Conservation (phyloP, 345 rosid species). For the Populus tremula region DNA sequence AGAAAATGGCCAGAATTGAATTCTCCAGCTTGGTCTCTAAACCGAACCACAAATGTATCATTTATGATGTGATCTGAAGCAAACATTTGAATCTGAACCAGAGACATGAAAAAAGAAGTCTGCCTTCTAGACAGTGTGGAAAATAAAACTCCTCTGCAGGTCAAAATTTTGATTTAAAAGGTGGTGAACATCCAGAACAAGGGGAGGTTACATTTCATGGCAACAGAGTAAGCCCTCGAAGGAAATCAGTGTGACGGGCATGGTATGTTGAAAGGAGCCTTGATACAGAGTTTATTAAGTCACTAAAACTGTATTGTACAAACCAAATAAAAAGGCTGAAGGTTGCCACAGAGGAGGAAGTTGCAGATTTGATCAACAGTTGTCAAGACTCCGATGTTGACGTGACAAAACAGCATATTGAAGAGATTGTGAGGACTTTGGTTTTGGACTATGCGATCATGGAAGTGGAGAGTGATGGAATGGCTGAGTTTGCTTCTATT, state of each 20-base stretch:
- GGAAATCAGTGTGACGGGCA: conserved; percentile 67
- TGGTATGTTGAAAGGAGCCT: conserved; percentile 72
- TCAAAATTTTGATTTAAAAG: conserved; percentile 1
- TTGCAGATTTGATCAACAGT: conserved; percentile 34
- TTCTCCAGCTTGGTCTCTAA: conserved; percentile 28
- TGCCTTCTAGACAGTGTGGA: conserved; percentile 26
- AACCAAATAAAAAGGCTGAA: conserved; percentile 27
- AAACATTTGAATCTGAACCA: conserved; percentile 55
- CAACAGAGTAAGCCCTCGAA: conserved; percentile 47
- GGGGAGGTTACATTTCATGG: background rate
- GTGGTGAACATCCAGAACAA: background rate
- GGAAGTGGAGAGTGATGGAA: conserved; percentile 64
- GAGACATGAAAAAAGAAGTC: conserved; percentile 48
- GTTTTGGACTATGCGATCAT: conserved; percentile 58
- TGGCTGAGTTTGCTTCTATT: conserved; percentile 47
- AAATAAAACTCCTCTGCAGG: conserved; percentile 43
- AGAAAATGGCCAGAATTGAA: conserved; percentile 50
- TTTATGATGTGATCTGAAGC: conserved; percentile 45
- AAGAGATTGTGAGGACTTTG: conserved; percentile 61
- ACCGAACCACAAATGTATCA: conserved; percentile 48
- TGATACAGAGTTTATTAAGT: conserved; percentile 38
- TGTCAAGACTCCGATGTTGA: conserved; percentile 31
- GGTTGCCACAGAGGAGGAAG: conserved; percentile 51
- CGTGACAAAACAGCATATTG: conserved; percentile 39
- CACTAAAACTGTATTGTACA: conserved; percentile 42